Evolutionary conservation across 2,329 filamentous ascomycete species (phyloP), one percentile per base, ranked within the genome.

Genomic region (Plenodomus tracheiphilus): DNA sequence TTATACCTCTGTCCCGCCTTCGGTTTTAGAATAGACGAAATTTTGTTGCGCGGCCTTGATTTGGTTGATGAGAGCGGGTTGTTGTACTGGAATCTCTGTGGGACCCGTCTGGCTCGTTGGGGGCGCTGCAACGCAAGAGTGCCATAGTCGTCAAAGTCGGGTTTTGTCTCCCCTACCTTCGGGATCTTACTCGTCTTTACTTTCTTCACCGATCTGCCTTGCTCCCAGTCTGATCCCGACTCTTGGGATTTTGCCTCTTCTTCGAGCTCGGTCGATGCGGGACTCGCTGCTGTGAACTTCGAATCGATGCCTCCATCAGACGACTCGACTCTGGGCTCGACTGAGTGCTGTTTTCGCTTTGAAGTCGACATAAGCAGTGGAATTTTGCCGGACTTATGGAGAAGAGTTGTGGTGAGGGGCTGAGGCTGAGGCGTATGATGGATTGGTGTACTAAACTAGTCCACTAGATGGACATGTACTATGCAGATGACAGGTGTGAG

Each of bases 111-210:
- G 1, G 16, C 19, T 19, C 53, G 42, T 15, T 11, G 19, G 4
- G 51, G 38, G 11, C 54, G 45, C 8, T 43, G 43, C 1, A 46
- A 57, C 19, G 54, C 34, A 10, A 40, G 20, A 8, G 48, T 54
- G 1, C 38, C 51, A 17, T 47, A 57, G n/a, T 51, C 41, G 4
- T 34, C 35, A 4, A 5, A 19, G 10, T 41, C 30, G 4, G 20
- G 4, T 3, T 36, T 28, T 2, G 43, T 5, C 21, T 39, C 32
- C 9, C n/a, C 13, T 1, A n/a, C 2, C 13, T 17, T 32, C 16
- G n/a, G 4, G 18, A 11, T 39, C 30, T 15, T 32, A 4, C 19
- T 38, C 16, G 15, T 3, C 11, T 22, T 42, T 19, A 18, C 35
- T 11, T 16, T 22, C 15, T 46, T 43, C 9, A 16, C 16, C 21